Percentiles rank a stretch among this genome's conserved stretches.
phyloP scores from a whole-genome alignment of 2,329 filamentous ascomycete species.

The Hymenotorrendiella dingleyae region DNA sequence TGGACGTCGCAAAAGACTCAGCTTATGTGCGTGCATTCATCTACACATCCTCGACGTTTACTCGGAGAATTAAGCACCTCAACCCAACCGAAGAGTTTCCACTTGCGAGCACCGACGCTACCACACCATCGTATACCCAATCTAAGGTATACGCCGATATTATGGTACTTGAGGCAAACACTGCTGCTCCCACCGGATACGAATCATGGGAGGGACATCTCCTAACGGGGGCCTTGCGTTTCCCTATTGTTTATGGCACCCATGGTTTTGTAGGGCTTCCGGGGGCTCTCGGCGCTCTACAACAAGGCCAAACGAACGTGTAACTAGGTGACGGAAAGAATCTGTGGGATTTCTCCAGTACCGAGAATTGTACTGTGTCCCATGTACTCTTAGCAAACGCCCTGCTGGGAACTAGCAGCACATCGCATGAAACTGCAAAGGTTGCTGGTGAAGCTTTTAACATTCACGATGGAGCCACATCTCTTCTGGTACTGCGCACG shows the following conservation, averaged over 20 bases:
- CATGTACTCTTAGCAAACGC: background rate
- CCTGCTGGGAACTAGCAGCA: background rate
- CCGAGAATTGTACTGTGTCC: background rate
- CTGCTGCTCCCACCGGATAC: background rate
- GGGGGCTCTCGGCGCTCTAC: background rate
- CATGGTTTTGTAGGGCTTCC: background rate
- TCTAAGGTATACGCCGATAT: conserved; percentile 1
- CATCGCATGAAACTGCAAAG: background rate
- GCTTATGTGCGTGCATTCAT: conserved; percentile 1
- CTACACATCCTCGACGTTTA: conserved; percentile 3
- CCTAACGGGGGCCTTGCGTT: background rate
- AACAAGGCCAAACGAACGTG: conserved; percentile 4
- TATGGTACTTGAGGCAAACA: conserved; percentile 1
- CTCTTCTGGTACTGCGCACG: background rate
- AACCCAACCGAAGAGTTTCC: background rate
- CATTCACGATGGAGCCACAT: conserved; percentile 1
- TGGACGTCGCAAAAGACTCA: background rate
- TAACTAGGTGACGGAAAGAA: conserved; percentile 4
- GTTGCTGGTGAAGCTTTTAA: conserved; percentile 3
- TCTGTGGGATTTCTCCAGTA: conserved; percentile 1
- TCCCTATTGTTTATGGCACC: conserved; percentile 1
- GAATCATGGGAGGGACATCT: background rate
- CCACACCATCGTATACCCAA: background rate
- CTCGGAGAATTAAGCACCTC: background rate
- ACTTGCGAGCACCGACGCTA: background rate